Conservation (phyloP, 2,329 filamentous ascomycete genomes). For the Fusarium illudens region DNA sequence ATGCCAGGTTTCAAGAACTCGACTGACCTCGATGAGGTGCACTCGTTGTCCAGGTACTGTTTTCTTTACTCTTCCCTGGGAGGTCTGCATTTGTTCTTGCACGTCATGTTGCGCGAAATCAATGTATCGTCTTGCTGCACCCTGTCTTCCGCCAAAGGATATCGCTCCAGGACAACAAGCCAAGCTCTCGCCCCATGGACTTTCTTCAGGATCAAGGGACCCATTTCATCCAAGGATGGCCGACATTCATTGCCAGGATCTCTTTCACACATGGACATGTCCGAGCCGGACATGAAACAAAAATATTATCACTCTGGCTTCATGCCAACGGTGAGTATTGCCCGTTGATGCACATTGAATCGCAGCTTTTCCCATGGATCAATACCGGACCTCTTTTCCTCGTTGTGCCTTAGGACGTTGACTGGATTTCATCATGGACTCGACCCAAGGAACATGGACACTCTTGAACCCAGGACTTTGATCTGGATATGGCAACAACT, state of each 20-base stretch:
- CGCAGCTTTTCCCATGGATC: slow-evolving; percentile 34
- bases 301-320: slow-evolving; percentile 35
- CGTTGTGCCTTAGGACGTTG: slow-evolving; percentile 25
- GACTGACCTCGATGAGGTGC: slow-evolving; percentile 66
- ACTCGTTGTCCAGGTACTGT: slow-evolving; percentile 70
- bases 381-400: slow-evolving; percentile 33
- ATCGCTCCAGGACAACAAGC: slow-evolving; percentile 25
- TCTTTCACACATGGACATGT: slow-evolving; percentile 41
- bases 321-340: slow-evolving; percentile 50
- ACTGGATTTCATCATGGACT: slow-evolving; percentile 25
- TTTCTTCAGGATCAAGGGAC: slow-evolving; percentile 8
- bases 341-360: slow-evolving; percentile 42
- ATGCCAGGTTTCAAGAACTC: slow-evolving; percentile 64
- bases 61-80: slow-evolving; percentile 57
- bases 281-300: slow-evolving; percentile 46
- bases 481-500: slow-evolving; percentile 21
- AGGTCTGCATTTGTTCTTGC: slow-evolving; percentile 50
- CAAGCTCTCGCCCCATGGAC: slow-evolving; percentile 24
- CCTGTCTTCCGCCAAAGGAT: slow-evolving; percentile 35
- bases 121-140: slow-evolving; percentile 44
- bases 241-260: slow-evolving; percentile 14
- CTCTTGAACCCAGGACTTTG: neutral
- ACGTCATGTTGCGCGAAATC: slow-evolving; percentile 40
- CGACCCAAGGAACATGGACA: slow-evolving; percentile 28
- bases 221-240: slow-evolving; percentile 15